A percentile compares a stretch with the other conserved stretches of the same genome.
Conservation (phyloP, 225 moss, liverwort and hornwort genomes). For the Takakia lepidozioides region DNA sequence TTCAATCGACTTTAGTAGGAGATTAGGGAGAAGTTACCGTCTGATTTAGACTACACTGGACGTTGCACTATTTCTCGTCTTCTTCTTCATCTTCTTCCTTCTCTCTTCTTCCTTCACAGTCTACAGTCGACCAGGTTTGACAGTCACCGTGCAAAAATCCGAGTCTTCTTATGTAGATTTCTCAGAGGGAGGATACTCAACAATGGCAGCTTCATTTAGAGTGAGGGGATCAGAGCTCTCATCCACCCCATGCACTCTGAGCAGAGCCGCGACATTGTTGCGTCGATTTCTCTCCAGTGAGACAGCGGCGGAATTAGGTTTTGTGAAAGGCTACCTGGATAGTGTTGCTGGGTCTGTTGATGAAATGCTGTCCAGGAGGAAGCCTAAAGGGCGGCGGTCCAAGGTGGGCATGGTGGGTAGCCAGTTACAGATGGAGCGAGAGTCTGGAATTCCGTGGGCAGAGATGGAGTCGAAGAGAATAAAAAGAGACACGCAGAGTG, state of each 20-base stretch:
- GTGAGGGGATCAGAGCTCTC: conserved; percentile 68
- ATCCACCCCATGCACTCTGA: conserved; percentile 60
- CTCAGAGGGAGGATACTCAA: neutral
- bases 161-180: too few species aligned
- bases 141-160: too few species aligned
- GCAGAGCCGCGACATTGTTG: conserved; percentile 53
- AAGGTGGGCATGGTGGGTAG: conserved; percentile 8
- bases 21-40: too few species aligned
- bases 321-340: conserved; percentile 53
- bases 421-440: conserved; percentile 2
- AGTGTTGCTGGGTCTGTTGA: conserved; percentile 56
- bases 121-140: too few species aligned
- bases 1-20: too few species aligned
- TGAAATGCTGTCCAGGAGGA: conserved; percentile 42
- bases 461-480: conserved; percentile 8
- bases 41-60: too few species aligned
- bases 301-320: conserved; percentile 45
- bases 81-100: too few species aligned
- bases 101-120: too few species aligned
- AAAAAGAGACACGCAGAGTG: conserved; percentile 18
- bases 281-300: conserved; percentile 54
- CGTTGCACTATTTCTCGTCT: too few species aligned
- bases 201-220: conserved; percentile 51
- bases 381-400: conserved; percentile 6
- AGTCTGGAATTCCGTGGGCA: conserved; percentile 7